These are phyloP conservation scores for Pythium phragmiticola DNA, from an alignment of 352 stramenopile species.

Conservation along the genomic window DNA sequence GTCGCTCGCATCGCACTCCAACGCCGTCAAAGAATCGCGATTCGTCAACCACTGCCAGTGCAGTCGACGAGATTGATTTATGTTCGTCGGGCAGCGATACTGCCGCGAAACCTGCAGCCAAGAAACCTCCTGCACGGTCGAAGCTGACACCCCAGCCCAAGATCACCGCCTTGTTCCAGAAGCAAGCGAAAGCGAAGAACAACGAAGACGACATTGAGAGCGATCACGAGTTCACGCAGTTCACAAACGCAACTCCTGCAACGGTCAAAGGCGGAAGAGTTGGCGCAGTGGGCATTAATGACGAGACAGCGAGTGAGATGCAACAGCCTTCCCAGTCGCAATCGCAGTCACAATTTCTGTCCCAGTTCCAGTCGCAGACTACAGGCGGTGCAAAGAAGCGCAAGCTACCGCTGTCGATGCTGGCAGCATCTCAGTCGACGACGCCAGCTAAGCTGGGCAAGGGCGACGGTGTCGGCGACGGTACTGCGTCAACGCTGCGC, in stretches of 20 bases:
- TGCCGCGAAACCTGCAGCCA: neutral
- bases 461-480: constrained; percentile 13
- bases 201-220: constrained; percentile 68
- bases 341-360: constrained; percentile 40
- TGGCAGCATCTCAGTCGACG: constrained; percentile 47
- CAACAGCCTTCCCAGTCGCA: constrained; percentile 34
- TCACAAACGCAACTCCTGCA: constrained; percentile 27
- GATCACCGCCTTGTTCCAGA: constrained; percentile 57
- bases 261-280: constrained; percentile 6
- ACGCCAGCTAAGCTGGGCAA: constrained; percentile 12
- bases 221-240: constrained; percentile 62
- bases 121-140: constrained; percentile 25
- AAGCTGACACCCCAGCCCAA: constrained; percentile 48
- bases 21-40: constrained; percentile 24
- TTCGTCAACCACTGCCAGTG: constrained; percentile 18
- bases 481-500: constrained; percentile 33
- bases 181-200: constrained; percentile 6
- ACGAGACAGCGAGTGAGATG: constrained; percentile 13
- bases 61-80: constrained; percentile 32
- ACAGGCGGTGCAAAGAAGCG: constrained; percentile 33
- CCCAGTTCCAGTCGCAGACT: constrained; percentile 42
- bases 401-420: constrained; percentile 75
- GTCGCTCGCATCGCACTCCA: neutral
- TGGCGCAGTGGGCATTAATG: neutral
- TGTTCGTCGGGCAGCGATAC: constrained; percentile 37